These are phyloP conservation scores for Fagus crenata DNA, from an alignment of 306 rosid species.

Conservation along the genomic window DNA sequence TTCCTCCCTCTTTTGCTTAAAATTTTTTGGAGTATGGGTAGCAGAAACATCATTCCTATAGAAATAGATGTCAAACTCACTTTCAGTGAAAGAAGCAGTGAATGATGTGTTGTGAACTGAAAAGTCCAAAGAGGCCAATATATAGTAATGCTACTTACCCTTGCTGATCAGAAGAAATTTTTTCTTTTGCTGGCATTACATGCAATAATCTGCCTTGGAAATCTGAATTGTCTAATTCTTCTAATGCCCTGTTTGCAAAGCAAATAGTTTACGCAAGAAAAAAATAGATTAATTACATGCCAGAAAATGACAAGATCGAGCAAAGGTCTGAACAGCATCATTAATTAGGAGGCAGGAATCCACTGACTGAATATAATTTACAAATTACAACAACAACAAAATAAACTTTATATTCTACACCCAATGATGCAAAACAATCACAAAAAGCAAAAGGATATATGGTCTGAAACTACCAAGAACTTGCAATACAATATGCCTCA, in stretches of 20 bases:
- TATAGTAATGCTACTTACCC: slow-evolving; percentile 49
- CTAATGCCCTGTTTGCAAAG: slow-evolving; percentile 56
- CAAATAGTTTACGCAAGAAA: slow-evolving; percentile 5
- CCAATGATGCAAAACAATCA: slow-evolving; percentile 19
- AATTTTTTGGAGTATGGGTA: slow-evolving; percentile 55
- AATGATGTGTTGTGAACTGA: neutral
- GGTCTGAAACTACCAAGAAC: slow-evolving; percentile 1
- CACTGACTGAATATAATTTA: neutral
- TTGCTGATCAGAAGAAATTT: slow-evolving; percentile 44
- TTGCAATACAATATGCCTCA: too few species aligned
- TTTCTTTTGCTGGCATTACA: slow-evolving; percentile 75
- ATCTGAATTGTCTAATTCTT: slow-evolving; percentile 69
- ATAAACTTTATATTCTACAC: neutral
- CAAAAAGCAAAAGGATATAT: neutral
- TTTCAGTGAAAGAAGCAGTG: slow-evolving; percentile 2
- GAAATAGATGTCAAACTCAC: slow-evolving; percentile 29
- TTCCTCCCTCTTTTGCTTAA: slow-evolving; percentile 72
- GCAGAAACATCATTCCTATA: slow-evolving; percentile 48
- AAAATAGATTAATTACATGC: neutral
- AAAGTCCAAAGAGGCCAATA: neutral
- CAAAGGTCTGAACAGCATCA: neutral
- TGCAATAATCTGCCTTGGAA: slow-evolving; percentile 95
- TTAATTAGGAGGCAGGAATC: slow-evolving; percentile 16
- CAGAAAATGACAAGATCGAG: slow-evolving; percentile 13
- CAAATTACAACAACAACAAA: neutral